Evolutionary conservation across 441 rosid genomes (phyloP), one percentile per base, ranked within the genome.

Genomic region (Daphne laureola): DNA sequence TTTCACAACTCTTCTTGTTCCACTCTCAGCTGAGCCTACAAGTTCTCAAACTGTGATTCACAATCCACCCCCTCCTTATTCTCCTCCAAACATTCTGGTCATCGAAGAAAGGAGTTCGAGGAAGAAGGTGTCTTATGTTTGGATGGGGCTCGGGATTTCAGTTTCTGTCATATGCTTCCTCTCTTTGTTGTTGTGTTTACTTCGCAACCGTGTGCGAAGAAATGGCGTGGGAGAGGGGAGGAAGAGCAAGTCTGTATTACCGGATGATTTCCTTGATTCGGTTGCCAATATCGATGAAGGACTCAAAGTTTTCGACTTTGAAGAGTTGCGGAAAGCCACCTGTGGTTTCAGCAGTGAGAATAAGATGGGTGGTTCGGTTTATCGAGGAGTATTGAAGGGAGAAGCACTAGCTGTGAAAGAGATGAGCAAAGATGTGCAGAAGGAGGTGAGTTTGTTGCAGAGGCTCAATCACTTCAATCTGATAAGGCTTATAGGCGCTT

Each of bases 391-490:
- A 15, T 66, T 89, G 54, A 76, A 80, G 35, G 88, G 88, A 5
- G 93, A 89, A 56, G 67, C 62, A 12, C 88, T 83, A 35, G 85
- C 84, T 53, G 82, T 89, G 46, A 84, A 82, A 88, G 80, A 82
- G 64, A 63, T 80, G 46, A 43, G 73, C 12, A 88, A 86, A 53
- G 84, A 86, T 67, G 90, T 84, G 40, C 64, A 77, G 1, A 78
- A 82, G 55, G 90, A 89, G 79, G 71, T 80, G 21, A 70, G 73
- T 46, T 55, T 84, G 14, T 53, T 86, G 35, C 80, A 70, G 46
- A 86, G 78, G 66, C 66, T 82, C 56, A 84, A 75, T 67, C 97
- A 86, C 59, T 76, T 66, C 47, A 89, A 72, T 71, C 78, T 89
- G 18, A 72, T 84, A 5, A 78, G 82, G 26, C 85, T 89, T 53